Base-by-base conservation (phyloP, 768 basidiomycete genomes). In the Auriscalpium orientale region DNA sequence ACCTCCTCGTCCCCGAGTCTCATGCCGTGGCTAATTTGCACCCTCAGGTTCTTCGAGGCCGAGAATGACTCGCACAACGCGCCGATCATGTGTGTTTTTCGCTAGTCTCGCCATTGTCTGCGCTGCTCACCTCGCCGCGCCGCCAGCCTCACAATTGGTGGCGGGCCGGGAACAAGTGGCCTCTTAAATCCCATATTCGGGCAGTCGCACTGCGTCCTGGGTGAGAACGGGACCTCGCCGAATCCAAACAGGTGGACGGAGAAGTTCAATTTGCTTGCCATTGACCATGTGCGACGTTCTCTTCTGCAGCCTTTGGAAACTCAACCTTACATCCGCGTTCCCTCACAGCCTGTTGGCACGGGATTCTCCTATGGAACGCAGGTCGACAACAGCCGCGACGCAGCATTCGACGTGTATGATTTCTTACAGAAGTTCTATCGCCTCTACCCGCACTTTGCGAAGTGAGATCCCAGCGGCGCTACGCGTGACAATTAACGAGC, bases 391-490 rank as follows among this genome's bases (percentile, higher is more conserved):
- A 71, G 68, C 47, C 65, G 64, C 0, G 58, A 46, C 43, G 70
- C 68, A 3, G 72, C 71, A 2, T 44, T 59, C 21, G 71, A 72
- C 56, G 67, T 66, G 12, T 72, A 72, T 53, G 71, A 71, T 58
- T 74, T 72, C 51, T 45, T 72, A 20, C 69, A 72, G 52, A 71
- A 68, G 52, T 71, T 72, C 57, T 70, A 62, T 60, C 55, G 44
- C 10, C 51, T 71, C 6, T 68, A 59, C 54, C 67, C 67, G 8
- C 45, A 64, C 1, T 52, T 67, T 34, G 10, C 34, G 28, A 57
- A 57, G 59, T 60, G 46, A 15, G 56, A 20, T 1, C 18, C 15
- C 20, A 10, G 7, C 12, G 2, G 15, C 34, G 16, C 20, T 38
- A 51, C n/a, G 21, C 20, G 22, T 9, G 34, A 16, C n/a, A 40